These are phyloP conservation scores for Phytophthora palmivora DNA, from an alignment of 352 stramenopile genomes.

Conservation along the genomic window DNA sequence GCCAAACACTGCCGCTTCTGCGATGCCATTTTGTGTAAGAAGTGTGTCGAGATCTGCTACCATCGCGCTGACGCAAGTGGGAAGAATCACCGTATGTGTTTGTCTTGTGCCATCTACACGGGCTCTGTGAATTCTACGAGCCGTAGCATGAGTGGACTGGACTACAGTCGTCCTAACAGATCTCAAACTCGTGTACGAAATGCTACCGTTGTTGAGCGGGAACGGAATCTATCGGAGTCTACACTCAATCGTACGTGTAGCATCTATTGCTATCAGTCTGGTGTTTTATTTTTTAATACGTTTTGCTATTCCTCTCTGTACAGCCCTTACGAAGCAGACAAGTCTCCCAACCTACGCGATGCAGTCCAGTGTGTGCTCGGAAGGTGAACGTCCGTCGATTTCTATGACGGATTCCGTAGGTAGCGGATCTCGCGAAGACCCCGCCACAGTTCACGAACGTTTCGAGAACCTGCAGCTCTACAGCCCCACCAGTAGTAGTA, in stretches of 20 bases:
- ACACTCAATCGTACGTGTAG: slow-evolving; percentile 26
- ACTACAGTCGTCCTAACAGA: slow-evolving; percentile 18
- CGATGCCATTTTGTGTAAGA: slow-evolving; percentile 68
- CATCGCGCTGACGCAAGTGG: slow-evolving; percentile 38
- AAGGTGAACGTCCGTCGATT: slow-evolving; percentile 30
- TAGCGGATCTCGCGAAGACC: slow-evolving; percentile 33
- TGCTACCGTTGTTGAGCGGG: slow-evolving; percentile 14
- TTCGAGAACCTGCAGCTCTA: slow-evolving; percentile 30
- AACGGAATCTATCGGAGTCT: slow-evolving; percentile 24
- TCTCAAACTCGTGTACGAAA: slow-evolving; percentile 17
- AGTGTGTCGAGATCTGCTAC: slow-evolving; percentile 63
- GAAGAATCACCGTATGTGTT: slow-evolving; percentile 69
- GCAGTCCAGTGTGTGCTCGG: slow-evolving; percentile 35
- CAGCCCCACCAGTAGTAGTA: slow-evolving; percentile 24
- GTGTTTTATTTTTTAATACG: not conserved
- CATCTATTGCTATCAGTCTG: not conserved
- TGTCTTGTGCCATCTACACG: slow-evolving; percentile 50
- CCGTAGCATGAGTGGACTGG: slow-evolving; percentile 21
- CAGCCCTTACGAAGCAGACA: slow-evolving; percentile 33
- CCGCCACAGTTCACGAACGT: slow-evolving; percentile 17
- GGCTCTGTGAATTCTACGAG: slow-evolving; percentile 28
- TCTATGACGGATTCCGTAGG: slow-evolving; percentile 50
- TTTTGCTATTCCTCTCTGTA: not conserved
- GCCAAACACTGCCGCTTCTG: slow-evolving; percentile 70
- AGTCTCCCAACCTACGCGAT: slow-evolving; percentile 26